These are phyloP conservation scores for Suillus paluster DNA, from an alignment of 768 basidiomycete genomes.

Conservation along the genomic window DNA sequence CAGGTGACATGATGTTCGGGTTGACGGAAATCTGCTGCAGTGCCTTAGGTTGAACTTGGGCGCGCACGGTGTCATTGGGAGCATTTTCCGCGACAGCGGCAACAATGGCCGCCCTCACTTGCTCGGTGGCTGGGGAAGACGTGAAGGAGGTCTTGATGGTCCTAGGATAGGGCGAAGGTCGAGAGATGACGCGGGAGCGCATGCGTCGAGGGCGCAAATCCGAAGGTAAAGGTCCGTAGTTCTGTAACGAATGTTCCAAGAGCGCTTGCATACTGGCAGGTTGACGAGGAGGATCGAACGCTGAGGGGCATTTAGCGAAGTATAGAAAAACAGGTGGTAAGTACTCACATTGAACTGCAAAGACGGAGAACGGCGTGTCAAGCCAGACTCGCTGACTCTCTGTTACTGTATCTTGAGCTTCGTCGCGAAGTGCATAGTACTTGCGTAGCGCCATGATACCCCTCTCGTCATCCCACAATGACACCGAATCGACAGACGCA, in stretches of 20 bases:
- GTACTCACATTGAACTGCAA: constrained; percentile 69
- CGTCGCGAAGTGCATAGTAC: constrained; percentile 71
- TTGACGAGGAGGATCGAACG: constrained; percentile 71
- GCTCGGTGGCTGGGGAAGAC: constrained; percentile 38
- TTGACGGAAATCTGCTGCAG: constrained; percentile 53
- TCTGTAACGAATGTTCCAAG: constrained; percentile 72
- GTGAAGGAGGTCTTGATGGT: constrained; percentile 50
- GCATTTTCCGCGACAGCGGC: constrained; percentile 24
- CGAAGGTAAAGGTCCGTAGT: constrained; percentile 72
- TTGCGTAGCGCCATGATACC: constrained; percentile 66
- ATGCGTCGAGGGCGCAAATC: constrained; percentile 66
- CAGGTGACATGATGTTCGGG: constrained; percentile 42
- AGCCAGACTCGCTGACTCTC: constrained; percentile 70
- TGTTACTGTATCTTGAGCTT: constrained; percentile 64
- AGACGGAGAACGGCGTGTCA: constrained; percentile 78
- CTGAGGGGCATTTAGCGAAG: constrained; percentile 39
- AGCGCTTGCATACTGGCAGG: constrained; percentile 73
- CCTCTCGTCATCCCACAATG: constrained; percentile 69
- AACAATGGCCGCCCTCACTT: constrained; percentile 30
- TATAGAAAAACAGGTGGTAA: neutral
- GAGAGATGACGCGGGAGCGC: constrained; percentile 70
- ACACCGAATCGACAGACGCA: constrained; percentile 47
- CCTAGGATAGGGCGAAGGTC: constrained; percentile 77
- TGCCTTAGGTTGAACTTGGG: constrained; percentile 26
- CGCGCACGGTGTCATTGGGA: constrained; percentile 19